phyloP scores from a whole-genome alignment of 805 yeast genomes.

The Saturnispora hagleri region DNA sequence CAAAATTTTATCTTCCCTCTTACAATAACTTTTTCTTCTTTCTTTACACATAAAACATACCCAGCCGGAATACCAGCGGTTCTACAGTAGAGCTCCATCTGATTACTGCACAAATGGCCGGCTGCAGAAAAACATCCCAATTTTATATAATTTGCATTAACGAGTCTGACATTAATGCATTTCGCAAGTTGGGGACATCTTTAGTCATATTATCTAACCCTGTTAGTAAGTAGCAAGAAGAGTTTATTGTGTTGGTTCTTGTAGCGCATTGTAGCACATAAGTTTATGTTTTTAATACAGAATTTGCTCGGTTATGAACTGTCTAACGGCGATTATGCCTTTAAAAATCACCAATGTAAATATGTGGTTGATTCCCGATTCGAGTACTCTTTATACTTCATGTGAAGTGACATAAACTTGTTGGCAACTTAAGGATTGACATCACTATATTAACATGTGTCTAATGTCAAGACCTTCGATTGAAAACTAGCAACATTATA shows the following conservation, averaged over 20 bases:
- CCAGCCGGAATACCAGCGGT: constrained; percentile 36
- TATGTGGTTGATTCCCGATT: no score
- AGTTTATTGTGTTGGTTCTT: background rate
- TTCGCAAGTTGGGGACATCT: constrained; percentile 8
- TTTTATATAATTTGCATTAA: constrained; percentile 3
- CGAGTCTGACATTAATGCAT: background rate
- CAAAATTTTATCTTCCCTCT: background rate
- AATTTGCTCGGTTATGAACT: no score
- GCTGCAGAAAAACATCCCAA: constrained; percentile 27
- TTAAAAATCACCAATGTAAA: no score
- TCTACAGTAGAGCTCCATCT: constrained; percentile 25
- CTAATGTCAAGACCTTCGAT: no score
- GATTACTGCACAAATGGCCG: constrained; percentile 33
- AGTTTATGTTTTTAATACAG: no score
- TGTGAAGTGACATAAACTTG: no score
- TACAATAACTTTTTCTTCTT: constrained; percentile 8
- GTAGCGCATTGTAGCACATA: background rate
- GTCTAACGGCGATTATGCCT: no score
- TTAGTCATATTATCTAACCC: background rate
- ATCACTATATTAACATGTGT: no score
- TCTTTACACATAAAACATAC: constrained; percentile 22
- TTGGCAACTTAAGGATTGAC: no score
- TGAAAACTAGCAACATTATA: no score
- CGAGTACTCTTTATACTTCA: no score
- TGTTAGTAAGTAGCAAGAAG: no score